Conservation (phyloP, 2,329 filamentous ascomycete species). For the Trichoderma endophyticum region DNA sequence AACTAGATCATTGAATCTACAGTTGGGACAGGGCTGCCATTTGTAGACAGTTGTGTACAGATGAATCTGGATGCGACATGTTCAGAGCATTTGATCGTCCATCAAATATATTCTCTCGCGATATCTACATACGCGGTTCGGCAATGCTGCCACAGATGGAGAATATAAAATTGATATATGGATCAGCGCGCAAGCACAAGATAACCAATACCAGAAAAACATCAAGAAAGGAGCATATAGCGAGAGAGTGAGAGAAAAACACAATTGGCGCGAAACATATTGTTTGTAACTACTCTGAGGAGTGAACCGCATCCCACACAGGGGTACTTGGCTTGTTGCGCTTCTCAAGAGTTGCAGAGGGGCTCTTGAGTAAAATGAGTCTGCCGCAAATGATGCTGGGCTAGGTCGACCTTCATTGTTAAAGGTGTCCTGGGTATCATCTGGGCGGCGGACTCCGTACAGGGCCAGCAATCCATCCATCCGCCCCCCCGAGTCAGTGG, state of each 20-base stretch:
- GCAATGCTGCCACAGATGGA: neutral
- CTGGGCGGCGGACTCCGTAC: too few species aligned
- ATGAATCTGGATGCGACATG: neutral
- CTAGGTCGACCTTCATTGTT: too few species aligned
- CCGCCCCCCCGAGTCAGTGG: neutral
- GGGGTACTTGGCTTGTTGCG: too few species aligned
- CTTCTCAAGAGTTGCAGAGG: too few species aligned
- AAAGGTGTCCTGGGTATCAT: too few species aligned
- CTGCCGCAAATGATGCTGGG: too few species aligned
- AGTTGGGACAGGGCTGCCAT: neutral
- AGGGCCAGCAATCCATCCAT: neutral
- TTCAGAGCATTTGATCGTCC: neutral
- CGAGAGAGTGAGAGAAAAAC: too few species aligned
- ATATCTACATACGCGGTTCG: neutral
- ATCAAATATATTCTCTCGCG: neutral
- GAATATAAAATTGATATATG: neutral
- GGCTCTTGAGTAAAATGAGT: too few species aligned
- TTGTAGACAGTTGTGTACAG: neutral
- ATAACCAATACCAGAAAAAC: neutral
- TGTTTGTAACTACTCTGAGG: too few species aligned
- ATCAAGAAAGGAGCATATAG: neutral
- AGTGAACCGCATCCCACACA: too few species aligned
- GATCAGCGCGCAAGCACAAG: neutral
- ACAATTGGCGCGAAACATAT: neutral
- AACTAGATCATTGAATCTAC: neutral